Base-by-base conservation (phyloP, 768 basidiomycete genomes). In the Termitomyces sp. region DNA sequence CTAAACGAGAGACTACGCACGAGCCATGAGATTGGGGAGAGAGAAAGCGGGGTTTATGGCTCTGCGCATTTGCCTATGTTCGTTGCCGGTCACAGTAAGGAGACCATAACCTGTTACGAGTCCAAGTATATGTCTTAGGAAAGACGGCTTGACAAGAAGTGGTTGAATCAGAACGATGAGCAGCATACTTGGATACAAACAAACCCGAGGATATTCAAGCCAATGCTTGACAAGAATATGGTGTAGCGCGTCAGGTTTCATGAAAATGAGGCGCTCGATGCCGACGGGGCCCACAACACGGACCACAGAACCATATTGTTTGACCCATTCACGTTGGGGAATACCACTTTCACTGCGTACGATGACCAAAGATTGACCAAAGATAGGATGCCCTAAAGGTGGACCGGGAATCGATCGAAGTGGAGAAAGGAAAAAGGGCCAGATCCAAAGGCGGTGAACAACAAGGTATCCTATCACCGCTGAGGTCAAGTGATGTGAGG, bases 31-130 rank as follows among this genome's bases (percentile, higher is more conserved):
- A 58, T 73, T 80, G 0, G 73, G 69, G 22, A 81, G 70, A 0
- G 80, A 78, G 60, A 82, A 81, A 0, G 80, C 80, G 0, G 80
- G 79, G 52, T 78, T 80, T 73, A 82, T 80, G 0, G 75, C 71
- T 62, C 73, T 79, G 45, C 78, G 76, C 77, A 82, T 78, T 56
- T 73, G 73, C 60, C 72, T 78, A 60, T 81, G 80, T 35, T 77
- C 77, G 33, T 76, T 68, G 7, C 80, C 79, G 0, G 79, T 81
- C 9, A 77, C 75, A 1, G 80, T 80, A 33, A 81, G 65, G 1
- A 81, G 67, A 0, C 80, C 80, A 64, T 77, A 72, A 0, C 79
- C 78, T 9, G 77, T 71, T 2, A 76, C 73, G 7, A 75, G 61
- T 2, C 77, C 79, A 6, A 80, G 65, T 4, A 77, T 67, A 49